Conservation (phyloP, 441 rosid species). For the Croton laevigatus region DNA sequence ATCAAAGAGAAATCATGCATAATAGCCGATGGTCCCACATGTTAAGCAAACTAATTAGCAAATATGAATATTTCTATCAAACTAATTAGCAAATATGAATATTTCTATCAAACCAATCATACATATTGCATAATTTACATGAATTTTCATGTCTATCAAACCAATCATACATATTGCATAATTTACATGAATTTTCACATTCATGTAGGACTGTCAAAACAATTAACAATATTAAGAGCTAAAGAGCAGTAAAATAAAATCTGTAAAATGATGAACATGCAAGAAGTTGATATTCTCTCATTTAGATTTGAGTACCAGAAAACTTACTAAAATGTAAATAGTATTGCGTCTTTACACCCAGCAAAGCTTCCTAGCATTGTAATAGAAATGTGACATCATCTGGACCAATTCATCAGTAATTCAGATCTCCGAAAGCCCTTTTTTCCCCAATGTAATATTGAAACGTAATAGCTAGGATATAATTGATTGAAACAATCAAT, state of each 20-base stretch:
- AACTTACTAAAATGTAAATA: constrained; percentile 33
- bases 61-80: neutral
- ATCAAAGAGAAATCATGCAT: constrained; percentile 2
- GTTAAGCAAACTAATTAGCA: neutral
- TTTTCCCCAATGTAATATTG: neutral
- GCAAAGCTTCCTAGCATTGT: constrained; percentile 79
- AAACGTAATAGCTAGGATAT: constrained; percentile 7
- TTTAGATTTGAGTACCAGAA: constrained; percentile 1
- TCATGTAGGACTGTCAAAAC: neutral
- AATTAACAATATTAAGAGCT: neutral
- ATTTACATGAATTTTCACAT: neutral
- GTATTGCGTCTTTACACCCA: constrained; percentile 49
- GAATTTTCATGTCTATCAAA: too few species aligned
- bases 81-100: too few species aligned
- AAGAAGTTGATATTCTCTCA: neutral
- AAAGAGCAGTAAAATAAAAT: neutral
- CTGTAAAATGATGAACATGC: neutral
- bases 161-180: neutral
- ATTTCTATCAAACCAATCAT: neutral
- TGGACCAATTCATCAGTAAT: constrained; percentile 74
- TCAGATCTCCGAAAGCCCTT: constrained; percentile 54
- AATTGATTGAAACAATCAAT: neutral
- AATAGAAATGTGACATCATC: constrained; percentile 89
- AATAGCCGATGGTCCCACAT: neutral
- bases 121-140: neutral